Base-by-base conservation (phyloP, 164 flowering plant species). In the Echeveria elegans region DNA sequence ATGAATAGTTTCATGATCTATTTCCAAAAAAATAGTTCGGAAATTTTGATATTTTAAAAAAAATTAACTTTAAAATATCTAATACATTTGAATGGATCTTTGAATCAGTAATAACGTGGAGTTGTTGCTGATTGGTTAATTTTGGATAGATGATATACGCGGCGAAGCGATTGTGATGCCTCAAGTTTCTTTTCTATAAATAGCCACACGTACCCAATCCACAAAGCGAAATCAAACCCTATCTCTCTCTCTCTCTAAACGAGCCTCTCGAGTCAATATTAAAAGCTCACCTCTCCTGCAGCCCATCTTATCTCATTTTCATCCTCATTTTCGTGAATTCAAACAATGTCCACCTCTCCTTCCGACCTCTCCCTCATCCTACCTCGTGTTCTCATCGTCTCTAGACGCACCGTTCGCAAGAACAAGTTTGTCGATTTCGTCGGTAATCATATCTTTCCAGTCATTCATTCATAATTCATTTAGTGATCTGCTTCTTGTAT, bases 391-490 rank as follows among this genome's bases (percentile, higher is more conserved):
- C 79, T 87, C 65, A 83, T 89, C 66, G 90, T 89, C 77, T 87
- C 96, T n/a, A 73, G 96, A 53, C 84, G 96, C 15, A 74, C 70
- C 68, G 81, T 89, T 52, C 90, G 92, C 65, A 89, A 89, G 77
- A 89, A 89, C 79, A 89, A 89, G 78, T 87, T 89, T 66, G 92
- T 89, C 10, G 88, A 89, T 78, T 87, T 87, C 59, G 96, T 89
- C 0, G 96, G 92, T 89, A 18, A 43, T 14, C 18, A 4, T 16
- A 4, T 43, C 18, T 43, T 43, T 43, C 47, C 18, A 34, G 16
- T 43, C 47, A 43, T 5, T 0, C 16, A 43, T 14, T 43, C 47
- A 43, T n/a, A n/a, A n/a, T 4, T 43, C 15, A 34, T 3, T 15
- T 43, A 43, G 47, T 43, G 11, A 43, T 5, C 47, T n/a, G n/a